These are phyloP conservation scores for Cryptococcus sp. DNA, from an alignment of 1,284 basidiomycete species.

Conservation along the genomic window DNA sequence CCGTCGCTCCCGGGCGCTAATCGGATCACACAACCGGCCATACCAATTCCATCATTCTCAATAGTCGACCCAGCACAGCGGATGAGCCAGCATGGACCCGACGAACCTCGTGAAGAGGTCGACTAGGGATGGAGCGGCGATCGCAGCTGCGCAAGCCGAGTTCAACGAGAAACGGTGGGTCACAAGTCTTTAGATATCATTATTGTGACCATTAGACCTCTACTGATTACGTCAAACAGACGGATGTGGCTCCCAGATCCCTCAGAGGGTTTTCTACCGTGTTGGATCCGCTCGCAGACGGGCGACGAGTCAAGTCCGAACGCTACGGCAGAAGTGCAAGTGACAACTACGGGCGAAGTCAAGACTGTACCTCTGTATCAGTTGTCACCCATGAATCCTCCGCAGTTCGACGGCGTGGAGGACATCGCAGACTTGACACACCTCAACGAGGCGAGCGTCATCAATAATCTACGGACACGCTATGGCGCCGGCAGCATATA, in stretches of 20 bases:
- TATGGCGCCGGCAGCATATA: slow-evolving; percentile 94
- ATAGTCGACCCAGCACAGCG: no score
- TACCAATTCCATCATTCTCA: no score
- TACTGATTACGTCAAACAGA: slow-evolving; percentile 22
- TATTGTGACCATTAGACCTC: no score
- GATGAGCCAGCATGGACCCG: slow-evolving; percentile 38
- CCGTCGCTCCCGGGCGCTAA: no score
- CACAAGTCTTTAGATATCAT: no score
- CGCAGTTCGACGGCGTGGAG: slow-evolving; percentile 95
- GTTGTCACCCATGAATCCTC: slow-evolving; percentile 94
- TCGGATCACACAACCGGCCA: no score
- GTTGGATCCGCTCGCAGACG: slow-evolving; percentile 50
- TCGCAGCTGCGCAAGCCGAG: slow-evolving; percentile 85
- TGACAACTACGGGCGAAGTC: slow-evolving; percentile 46
- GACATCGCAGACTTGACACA: slow-evolving; percentile 99
- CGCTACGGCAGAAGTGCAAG: slow-evolving; percentile 46
- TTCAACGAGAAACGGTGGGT: slow-evolving; percentile 87
- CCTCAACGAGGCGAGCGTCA: slow-evolving; percentile 97
- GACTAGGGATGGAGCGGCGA: slow-evolving; percentile 38
- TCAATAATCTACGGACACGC: slow-evolving; percentile 89
- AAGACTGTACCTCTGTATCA: slow-evolving; percentile 71
- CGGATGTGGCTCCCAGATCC: slow-evolving; percentile 52
- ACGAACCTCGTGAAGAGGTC: slow-evolving; percentile 32
- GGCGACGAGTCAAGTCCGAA: slow-evolving; percentile 31
- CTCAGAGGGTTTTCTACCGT: slow-evolving; percentile 49